Evolutionary conservation across 2,329 filamentous ascomycete genomes (phyloP), one percentile per base, ranked within the genome.

Genomic region (Neophaeococcomyces mojaviensis): DNA sequence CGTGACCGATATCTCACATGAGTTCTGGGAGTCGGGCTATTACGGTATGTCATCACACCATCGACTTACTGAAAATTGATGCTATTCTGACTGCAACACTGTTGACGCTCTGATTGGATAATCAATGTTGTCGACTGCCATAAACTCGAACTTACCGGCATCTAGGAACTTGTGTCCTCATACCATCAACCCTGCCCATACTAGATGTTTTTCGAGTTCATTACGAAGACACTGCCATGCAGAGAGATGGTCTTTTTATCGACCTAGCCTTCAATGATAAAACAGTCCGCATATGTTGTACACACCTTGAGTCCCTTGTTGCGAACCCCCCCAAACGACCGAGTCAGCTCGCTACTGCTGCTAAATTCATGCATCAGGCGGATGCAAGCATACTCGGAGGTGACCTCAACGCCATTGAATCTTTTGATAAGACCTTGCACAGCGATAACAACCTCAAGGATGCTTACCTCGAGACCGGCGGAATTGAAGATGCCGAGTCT

Each of bases 321-420:
- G 60, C 68, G 0, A 58, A 69, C 3, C 74, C 73, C 0, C 73
- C 75, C 0, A 59, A 67, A 15, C 68, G 77, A 0, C 73, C 73
- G 0, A 53, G 61, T 0, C 76, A 80, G 54, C 59, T 80, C 44
- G 55, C 62, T 18, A 52, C 68, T 7, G 68, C 71, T 2, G 67
- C 70, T 0, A 49, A 56, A 37, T 67, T 70, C 47, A 65, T 79
- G 55, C 66, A 66, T 33, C 31, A 41, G 10, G 36, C 2, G 2
- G 57, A 61, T 2, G 70, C 65, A 1, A 69, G 67, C 1, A 46
- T 78, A 1, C 54, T 74, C 2, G 74, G 72, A 0, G 77, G 77
- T 0, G 76, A 80, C 55, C 67, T 79, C 35, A 81, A 81, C 50
- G 75, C 77, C 18, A 77, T 79, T 26, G 66, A 78, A 50, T 66